phyloP scores from a whole-genome alignment of 805 yeast genomes.

The Saccharomycodes ludwigii region DNA sequence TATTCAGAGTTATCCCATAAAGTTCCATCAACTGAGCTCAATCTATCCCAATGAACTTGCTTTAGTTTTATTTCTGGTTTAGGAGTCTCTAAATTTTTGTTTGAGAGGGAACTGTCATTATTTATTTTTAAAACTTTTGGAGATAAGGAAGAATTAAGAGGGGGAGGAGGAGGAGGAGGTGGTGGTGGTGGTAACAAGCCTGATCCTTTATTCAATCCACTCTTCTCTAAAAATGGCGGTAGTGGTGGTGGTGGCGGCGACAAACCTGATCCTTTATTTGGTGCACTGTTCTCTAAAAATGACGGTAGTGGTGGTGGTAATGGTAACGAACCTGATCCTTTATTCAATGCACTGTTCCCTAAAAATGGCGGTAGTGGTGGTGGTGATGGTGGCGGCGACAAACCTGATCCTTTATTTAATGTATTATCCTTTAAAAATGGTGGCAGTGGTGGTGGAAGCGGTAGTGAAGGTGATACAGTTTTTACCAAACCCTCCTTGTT shows the following conservation, averaged over 20 bases:
- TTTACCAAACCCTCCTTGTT: conserved; percentile 1
- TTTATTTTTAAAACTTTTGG: not conserved
- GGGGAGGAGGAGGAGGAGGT: too few relatives aligned
- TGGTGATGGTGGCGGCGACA: conserved; percentile 16
- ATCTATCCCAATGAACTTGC: conserved; percentile 75
- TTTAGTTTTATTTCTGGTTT: conserved; percentile 50
- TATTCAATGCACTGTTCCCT: conserved; percentile 2
- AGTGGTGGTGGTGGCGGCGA: conserved; percentile 17
- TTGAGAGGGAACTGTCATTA: conserved; percentile 21
- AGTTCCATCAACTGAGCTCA: conserved; percentile 45
- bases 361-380: conserved; percentile 18
- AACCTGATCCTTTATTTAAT: too few relatives aligned
- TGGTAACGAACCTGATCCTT: conserved; percentile 6
- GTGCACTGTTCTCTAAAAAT: not conserved
- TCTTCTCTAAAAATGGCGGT: conserved; percentile 9
- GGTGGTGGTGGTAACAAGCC: conserved; percentile 21
- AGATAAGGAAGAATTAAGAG: too few relatives aligned
- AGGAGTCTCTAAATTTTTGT: too few relatives aligned
- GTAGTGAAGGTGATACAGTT: conserved; percentile 9
- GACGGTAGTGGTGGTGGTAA: conserved; percentile 14
- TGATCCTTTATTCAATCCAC: conserved; percentile 8
- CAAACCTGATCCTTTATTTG: too few relatives aligned
- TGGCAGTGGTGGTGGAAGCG: conserved; percentile 13
- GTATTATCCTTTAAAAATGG: conserved; percentile 3
- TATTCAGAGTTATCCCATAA: conserved; percentile 45